Base-by-base conservation (phyloP, 2,329 filamentous ascomycete genomes). In the Fusarium dimerum region DNA sequence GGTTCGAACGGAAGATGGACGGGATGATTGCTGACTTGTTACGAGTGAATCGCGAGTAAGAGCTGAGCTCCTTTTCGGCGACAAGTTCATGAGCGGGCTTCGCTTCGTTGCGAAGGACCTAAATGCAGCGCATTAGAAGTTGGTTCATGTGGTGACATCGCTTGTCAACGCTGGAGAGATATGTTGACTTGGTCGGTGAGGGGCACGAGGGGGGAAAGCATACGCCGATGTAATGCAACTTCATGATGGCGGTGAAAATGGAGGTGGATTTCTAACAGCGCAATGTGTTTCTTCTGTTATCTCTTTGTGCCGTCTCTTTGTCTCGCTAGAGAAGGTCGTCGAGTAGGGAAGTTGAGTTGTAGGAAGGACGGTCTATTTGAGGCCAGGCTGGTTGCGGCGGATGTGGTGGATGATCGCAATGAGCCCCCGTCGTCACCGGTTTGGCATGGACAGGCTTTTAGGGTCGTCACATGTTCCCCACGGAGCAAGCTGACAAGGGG, bases 141-240 rank as follows among this genome's bases (percentile, higher is more conserved):
- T n/a, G n/a, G n/a, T n/a, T n/a, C n/a, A n/a, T n/a, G n/a, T n/a
- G n/a, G n/a, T n/a, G n/a, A n/a, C n/a, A 59, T 48, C 55, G 58
- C 6, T 32, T 32, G 30, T 12, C 6, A 6, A 12, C 36, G 48
- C 50, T 38, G 50, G 51, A 51, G 49, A n/a, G 18, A 39, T 47
- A 52, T 57, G 53, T 47, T 51, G n/a, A n/a, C n/a, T 57, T 52
- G 59, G 62, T 62, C 66, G 52, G 52, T 63, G 63, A 67, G 62
- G 57, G 45, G 54, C 56, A 55, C 53, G 46, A 32, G 30, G 12
- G 30, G 55, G 56, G 58, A 59, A 56, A 57, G 70, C 86, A 60
- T 86, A 94, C 90, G 66, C 90, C 90, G 70, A 95, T 90, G 75
- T 94, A 94, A 73, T 89, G 82, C 73, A 94, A 78, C 84, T 92